Evolutionary conservation across 2,329 filamentous ascomycete genomes (phyloP), one percentile per base, ranked within the genome.

Genomic region (Apiospora saccharicola): DNA sequence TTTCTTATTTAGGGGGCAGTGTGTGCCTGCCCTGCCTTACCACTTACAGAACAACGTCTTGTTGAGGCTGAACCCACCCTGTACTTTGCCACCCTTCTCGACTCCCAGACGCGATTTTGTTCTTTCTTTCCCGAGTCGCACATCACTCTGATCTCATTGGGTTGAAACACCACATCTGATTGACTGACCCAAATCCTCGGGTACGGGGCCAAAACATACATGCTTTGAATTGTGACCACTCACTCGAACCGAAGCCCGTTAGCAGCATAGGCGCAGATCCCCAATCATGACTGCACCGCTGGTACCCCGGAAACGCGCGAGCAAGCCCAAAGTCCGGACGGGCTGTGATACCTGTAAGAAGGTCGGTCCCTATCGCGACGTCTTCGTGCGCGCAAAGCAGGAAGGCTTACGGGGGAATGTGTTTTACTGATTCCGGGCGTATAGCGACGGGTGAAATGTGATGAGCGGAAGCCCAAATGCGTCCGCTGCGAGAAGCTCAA

Each of bases 321-420:
- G 68, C 68, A 70, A 57, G 34, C 68, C 68, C 68, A 70, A 70
- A 26, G 68, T 70, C 46, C 68, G 68, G 16, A 70, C 68, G 47
- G 68, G 68, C 47, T 70, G 68, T 41, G 47, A 57, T 19, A 70
- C 68, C 37, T 70, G 68, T 53, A 70, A 70, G 34, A 70, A 70
- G 68, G 68, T 70, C 16, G 26, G 68, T 70, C 67, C 43, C 44
- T 47, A 47, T 44, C 26, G 41, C 26, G 41, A 24, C 26, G 43
- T n/a, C 37, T 43, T 44, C 67, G 26, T 46, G 41, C 43, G 67
- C 43, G 37, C 26, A 12, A 47, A 26, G 67, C 67, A 47, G 10
- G 4, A 44, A 24, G 41, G 41, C n/a, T 13, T 14, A 68, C 41
- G 13, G 41, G 41, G n/a, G 43, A 53, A 34, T 12, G 24, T 24